These are phyloP conservation scores for Penicillium psychrofluorescens DNA, from an alignment of 495 filamentous ascomycete genomes.

Conservation along the genomic window DNA sequence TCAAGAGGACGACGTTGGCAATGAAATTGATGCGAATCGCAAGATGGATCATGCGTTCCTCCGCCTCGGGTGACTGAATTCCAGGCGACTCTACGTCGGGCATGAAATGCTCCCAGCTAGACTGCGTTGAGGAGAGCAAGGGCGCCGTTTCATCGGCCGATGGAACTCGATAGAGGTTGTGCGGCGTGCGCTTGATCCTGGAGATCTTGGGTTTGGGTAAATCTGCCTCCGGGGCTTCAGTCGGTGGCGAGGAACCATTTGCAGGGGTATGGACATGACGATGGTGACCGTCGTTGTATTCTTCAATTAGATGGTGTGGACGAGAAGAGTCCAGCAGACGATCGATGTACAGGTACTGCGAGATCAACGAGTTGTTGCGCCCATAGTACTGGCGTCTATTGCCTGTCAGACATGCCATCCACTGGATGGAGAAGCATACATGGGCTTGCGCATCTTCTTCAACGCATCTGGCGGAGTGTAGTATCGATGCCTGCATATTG, in stretches of 20 bases:
- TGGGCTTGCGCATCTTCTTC: conserved; percentile 16
- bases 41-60: conserved; percentile 59
- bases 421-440: conserved; percentile 15
- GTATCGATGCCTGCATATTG: conserved; percentile 24
- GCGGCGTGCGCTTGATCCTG: conserved; percentile 72
- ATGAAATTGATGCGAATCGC: conserved; percentile 82
- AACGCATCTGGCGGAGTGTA: conserved; percentile 23
- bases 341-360: conserved; percentile 88
- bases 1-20: conserved; percentile 74
- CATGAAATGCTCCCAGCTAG: conserved; percentile 23
- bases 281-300: conserved; percentile 49
- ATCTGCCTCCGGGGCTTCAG: conserved; percentile 7
- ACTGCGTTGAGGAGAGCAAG: conserved; percentile 28
- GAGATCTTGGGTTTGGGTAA: conserved; percentile 4
- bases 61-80: conserved; percentile 49
- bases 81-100: conserved; percentile 34
- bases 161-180: conserved; percentile 66
- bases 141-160: conserved; percentile 58
- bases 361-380: conserved; percentile 72
- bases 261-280: conserved; percentile 15
- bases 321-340: conserved; percentile 82
- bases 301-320: conserved; percentile 78
- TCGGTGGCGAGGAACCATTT: conserved; percentile 9
- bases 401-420: background rate
- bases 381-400: conserved; percentile 68